These are phyloP conservation scores for Pyrus bretschneideri DNA, from an alignment of 306 rosid species.

Conservation along the genomic window DNA sequence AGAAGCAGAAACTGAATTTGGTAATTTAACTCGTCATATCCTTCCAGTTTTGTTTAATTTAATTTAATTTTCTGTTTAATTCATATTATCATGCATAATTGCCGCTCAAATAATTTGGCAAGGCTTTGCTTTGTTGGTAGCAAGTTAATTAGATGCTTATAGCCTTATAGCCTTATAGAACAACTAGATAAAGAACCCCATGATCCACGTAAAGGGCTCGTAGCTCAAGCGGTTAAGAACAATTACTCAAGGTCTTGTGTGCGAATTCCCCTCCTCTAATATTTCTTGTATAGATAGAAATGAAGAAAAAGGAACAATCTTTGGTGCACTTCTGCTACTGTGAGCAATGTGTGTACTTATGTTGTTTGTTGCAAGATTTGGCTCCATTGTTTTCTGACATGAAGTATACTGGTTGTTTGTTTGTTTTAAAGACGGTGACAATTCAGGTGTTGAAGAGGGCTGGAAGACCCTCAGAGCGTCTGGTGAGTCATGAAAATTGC, in stretches of 20 bases:
- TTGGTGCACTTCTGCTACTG: background rate
- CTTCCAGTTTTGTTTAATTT: background rate
- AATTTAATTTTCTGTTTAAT: background rate
- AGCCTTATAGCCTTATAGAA: background rate
- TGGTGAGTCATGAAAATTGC: slow-evolving; percentile 81
- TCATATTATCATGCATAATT: background rate
- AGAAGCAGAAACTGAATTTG: slow-evolving; percentile 71
- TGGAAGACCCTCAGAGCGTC: slow-evolving; percentile 71
- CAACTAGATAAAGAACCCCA: background rate
- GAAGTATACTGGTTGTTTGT: background rate
- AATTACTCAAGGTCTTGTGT: background rate
- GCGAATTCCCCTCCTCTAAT: too few species aligned
- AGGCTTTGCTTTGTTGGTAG: too few species aligned
- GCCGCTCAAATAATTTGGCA: background rate
- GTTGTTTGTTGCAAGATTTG: background rate
- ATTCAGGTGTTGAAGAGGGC: slow-evolving; percentile 84
- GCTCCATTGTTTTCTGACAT: background rate
- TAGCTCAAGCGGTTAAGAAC: too few species aligned
- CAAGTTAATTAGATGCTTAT: background rate
- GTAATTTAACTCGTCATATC: slow-evolving; percentile 20
- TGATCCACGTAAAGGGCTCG: background rate
- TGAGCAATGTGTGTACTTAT: background rate
- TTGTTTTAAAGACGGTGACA: slow-evolving; percentile 57
- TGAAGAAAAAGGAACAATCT: background rate
- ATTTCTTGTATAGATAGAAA: too few species aligned